Evolutionary conservation across 768 basidiomycete species (phyloP), one percentile per base, ranked within the genome.

Genomic region (Mycena leptocephala): DNA sequence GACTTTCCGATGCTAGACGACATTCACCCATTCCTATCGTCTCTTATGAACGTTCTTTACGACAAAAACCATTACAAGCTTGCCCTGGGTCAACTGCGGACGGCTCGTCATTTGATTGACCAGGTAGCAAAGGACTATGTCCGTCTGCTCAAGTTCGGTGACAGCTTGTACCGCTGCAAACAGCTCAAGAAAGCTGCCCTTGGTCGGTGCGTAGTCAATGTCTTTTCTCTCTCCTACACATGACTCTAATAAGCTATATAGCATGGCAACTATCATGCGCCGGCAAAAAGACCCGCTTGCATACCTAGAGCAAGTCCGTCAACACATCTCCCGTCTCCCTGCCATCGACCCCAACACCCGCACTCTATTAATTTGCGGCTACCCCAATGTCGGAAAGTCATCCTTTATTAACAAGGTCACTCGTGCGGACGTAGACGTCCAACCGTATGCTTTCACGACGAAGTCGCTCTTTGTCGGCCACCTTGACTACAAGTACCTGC

Each of bases 31-130:
- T 99, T 99, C 89, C 89, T 99, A 22, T 91, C 96, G 2, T 97
- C 97, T 2, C 89, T 99, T 22, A 93, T 99, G 91, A 99, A 99
- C 85, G 98, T 99, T 20, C 91, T 99, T 51, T 99, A 99, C 86
- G 98, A 99, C 91, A 99, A 99, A 88, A 99, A 99, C 83, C 98
- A 99, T 84, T 99, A 99, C 92, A 99, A 99, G 87, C 95, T 99
- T 66, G 98, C 98, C 4, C 89, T 99, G 55, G 98, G 98, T 74
- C 98, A 99, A 83, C 92, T 99, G 74, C 94, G 98, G 78, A 99
- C 98, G 1, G 96, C 96, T 2, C 91, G 95, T 46, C 98, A 99
- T 91, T 89, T 99, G 64, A 98, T 99, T 80, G 97, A 98, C 86
- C 96, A 97, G 43, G 95, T 99, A 72, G 96, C 95, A 56, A 99